Conservation (phyloP, 2,329 filamentous ascomycete species). For the Colletotrichum filicis region DNA sequence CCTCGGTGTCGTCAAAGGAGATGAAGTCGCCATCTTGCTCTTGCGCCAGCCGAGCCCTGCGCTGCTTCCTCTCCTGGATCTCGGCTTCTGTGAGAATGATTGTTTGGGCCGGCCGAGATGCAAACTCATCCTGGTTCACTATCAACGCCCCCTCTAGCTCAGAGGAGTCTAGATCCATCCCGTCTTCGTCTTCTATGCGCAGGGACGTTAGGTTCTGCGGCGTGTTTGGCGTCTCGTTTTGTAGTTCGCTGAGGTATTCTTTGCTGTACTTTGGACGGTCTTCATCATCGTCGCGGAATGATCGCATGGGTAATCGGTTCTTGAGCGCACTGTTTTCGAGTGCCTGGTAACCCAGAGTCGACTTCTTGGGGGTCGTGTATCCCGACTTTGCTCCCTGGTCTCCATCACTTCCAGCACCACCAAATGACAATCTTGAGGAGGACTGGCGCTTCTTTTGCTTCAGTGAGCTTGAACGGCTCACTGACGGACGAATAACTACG, state of each 20-base stretch:
- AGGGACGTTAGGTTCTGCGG: slow-evolving; percentile 70
- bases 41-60: slow-evolving; percentile 82
- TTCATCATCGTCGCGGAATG: slow-evolving; percentile 66
- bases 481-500: slow-evolving; percentile 59
- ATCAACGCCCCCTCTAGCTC: slow-evolving; percentile 74
- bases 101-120: slow-evolving; percentile 47
- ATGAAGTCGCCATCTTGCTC: slow-evolving; percentile 71
- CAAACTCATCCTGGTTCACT: slow-evolving; percentile 62
- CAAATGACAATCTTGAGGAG: slow-evolving; percentile 80
- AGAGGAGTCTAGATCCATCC: slow-evolving; percentile 67
- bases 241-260: slow-evolving; percentile 87
- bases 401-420: slow-evolving; percentile 53
- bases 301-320: slow-evolving; percentile 68
- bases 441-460: slow-evolving; percentile 76
- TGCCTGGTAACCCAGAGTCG: slow-evolving; percentile 70
- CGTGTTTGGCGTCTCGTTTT: slow-evolving; percentile 85
- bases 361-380: slow-evolving; percentile 71
- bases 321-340: slow-evolving; percentile 74
- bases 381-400: slow-evolving; percentile 63
- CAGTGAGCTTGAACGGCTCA: slow-evolving; percentile 58
- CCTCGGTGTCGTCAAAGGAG: slow-evolving; percentile 70
- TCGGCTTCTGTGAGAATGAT: slow-evolving; percentile 49
- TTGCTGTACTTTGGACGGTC: slow-evolving; percentile 85
- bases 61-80: slow-evolving; percentile 56
- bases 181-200: slow-evolving; percentile 57